These are phyloP conservation scores for Leptographium flavum DNA, from an alignment of 2,329 filamentous ascomycete genomes.

Conservation along the genomic window DNA sequence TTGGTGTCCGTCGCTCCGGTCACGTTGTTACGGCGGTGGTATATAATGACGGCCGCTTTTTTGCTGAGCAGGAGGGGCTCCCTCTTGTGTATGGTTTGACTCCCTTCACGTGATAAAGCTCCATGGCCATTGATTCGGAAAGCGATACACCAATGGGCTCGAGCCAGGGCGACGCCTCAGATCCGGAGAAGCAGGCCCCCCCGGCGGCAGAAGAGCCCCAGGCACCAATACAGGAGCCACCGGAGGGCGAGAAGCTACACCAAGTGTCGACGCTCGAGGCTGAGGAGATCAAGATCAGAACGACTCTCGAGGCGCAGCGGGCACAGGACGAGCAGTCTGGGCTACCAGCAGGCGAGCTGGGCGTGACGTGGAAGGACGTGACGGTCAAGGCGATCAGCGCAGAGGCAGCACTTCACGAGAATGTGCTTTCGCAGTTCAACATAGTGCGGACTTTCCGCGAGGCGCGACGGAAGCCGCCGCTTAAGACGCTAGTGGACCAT, in stretches of 20 bases:
- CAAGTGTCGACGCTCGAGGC: background rate
- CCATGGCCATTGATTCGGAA: too few relatives aligned
- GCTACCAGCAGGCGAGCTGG: constrained; percentile 23
- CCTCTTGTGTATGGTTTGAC: too few relatives aligned
- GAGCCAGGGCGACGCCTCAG: too few relatives aligned
- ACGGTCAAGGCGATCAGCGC: constrained; percentile 47
- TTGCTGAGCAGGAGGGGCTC: too few relatives aligned
- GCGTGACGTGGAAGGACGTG: constrained; percentile 50
- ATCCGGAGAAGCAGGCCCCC: too few relatives aligned
- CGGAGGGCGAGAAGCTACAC: background rate
- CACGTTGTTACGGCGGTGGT: too few relatives aligned
- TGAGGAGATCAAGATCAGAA: background rate
- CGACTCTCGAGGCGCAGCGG: background rate
- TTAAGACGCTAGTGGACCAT: constrained; percentile 50
- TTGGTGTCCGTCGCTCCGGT: too few relatives aligned
- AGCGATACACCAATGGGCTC: too few relatives aligned
- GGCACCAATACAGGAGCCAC: too few relatives aligned
- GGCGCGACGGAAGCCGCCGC: constrained; percentile 36
- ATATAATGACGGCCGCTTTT: too few relatives aligned
- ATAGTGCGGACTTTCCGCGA: constrained; percentile 38
- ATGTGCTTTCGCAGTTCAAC: constrained; percentile 45
- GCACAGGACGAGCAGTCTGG: constrained; percentile 1
- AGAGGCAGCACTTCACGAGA: constrained; percentile 51
- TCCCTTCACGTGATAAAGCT: too few relatives aligned
- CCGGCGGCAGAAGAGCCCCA: too few relatives aligned